These are phyloP conservation scores for Pseudozyma sp. DNA, from an alignment of 1,284 basidiomycete genomes.

Conservation along the genomic window DNA sequence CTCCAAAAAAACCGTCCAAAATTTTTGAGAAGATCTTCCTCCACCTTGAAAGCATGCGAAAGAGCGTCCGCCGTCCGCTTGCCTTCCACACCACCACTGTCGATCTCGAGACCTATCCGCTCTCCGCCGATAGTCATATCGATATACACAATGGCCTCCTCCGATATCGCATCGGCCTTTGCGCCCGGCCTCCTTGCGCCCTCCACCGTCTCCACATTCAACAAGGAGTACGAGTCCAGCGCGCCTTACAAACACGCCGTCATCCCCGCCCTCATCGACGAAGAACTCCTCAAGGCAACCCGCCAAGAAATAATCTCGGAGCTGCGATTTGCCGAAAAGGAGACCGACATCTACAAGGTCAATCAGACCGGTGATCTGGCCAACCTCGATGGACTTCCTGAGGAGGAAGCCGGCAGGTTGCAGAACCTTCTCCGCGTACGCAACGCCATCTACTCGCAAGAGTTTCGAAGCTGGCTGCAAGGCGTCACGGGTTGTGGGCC, in stretches of 20 bases:
- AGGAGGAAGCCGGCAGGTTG: conserved; percentile 60
- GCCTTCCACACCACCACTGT: neutral
- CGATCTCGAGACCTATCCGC: neutral
- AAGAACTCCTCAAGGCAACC: conserved; percentile 80
- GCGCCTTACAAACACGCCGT: conserved; percentile 85
- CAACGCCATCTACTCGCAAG: conserved; percentile 88
- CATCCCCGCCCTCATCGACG: conserved; percentile 84
- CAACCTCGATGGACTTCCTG: conserved; percentile 82
- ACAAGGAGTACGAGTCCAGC: conserved; percentile 52
- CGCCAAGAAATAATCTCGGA: conserved; percentile 84
- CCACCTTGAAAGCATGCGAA: neutral
- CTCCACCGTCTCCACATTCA: conserved; percentile 35
- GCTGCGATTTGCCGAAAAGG: conserved; percentile 93
- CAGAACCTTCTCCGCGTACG: conserved; percentile 76
- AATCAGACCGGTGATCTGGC: conserved; percentile 97
- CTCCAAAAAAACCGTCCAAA: conserved; percentile 6
- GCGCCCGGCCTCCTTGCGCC: conserved; percentile 44
- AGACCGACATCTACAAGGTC: conserved; percentile 99
- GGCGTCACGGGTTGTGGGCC: conserved; percentile 92
- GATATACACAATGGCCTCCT: conserved; percentile 19
- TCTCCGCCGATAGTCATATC: neutral
- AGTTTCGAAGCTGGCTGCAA: conserved; percentile 86
- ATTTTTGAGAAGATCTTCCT: conserved; percentile 20
- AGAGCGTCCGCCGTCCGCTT: neutral
- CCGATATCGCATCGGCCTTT: conserved; percentile 43